phyloP scores from a whole-genome alignment of 1,139 yeast species.

The Citeromyces siamensis region DNA sequence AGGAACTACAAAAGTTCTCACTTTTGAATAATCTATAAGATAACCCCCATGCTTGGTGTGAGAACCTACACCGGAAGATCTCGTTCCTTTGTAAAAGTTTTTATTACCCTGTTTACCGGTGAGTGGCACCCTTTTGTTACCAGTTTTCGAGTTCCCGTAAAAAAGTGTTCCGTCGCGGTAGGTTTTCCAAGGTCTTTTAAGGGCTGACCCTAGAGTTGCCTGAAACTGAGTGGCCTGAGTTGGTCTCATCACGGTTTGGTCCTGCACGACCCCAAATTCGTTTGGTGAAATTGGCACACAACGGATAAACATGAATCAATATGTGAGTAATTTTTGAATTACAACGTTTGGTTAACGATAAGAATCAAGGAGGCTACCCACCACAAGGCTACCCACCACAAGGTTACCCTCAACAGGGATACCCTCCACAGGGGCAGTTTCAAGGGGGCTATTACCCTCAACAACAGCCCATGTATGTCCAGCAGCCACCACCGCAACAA shows the following conservation, averaged over 20 bases:
- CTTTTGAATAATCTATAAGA: conserved; percentile 71
- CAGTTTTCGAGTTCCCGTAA: conserved; percentile 67
- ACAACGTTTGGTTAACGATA: neutral
- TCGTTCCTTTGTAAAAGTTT: conserved; percentile 89
- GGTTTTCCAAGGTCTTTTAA: conserved; percentile 85
- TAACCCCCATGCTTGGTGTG: conserved; percentile 67
- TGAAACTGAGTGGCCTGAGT: conserved; percentile 39
- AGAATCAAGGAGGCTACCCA: conserved; percentile 21
- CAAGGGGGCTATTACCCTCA: conserved; percentile 12
- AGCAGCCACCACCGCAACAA: conserved; percentile 12
- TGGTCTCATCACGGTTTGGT: conserved; percentile 33
- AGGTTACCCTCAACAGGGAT: conserved; percentile 5
- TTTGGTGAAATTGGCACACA: neutral
- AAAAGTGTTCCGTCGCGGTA: conserved; percentile 74
- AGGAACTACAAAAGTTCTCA: conserved; percentile 87
- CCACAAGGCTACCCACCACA: conserved; percentile 8
- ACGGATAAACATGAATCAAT: conserved; percentile 4
- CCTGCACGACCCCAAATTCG: neutral
- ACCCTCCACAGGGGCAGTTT: conserved; percentile 5
- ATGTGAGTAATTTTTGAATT: neutral
- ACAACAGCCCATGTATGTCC: conserved; percentile 15
- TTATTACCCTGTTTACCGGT: conserved; percentile 94
- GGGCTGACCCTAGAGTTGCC: conserved; percentile 32
- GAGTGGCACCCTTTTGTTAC: conserved; percentile 75
- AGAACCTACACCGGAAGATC: conserved; percentile 87